Conservation (phyloP, 495 filamentous ascomycete genomes). For the Podospora bellae-mahoneyi region DNA sequence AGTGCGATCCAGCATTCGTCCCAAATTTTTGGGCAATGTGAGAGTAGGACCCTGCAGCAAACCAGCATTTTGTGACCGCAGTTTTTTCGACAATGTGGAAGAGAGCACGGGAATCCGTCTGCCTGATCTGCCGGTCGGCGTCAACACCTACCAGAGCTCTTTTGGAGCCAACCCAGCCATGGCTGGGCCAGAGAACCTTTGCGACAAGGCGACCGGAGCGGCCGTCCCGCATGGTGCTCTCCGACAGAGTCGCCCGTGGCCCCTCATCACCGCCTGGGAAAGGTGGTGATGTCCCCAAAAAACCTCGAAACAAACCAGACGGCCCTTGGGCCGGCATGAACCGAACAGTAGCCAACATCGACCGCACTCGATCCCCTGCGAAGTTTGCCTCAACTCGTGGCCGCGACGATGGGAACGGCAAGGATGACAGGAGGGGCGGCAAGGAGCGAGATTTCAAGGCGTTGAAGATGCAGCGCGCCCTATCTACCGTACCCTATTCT, state of each 20-base stretch:
- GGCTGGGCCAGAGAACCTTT: slow-evolving; percentile 35
- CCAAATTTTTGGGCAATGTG: slow-evolving; percentile 14
- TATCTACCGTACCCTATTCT: slow-evolving; percentile 71
- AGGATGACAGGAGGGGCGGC: slow-evolving; percentile 35
- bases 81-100: slow-evolving; percentile 31
- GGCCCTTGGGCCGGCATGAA: slow-evolving; percentile 82
- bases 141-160: slow-evolving; percentile 14
- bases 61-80: background rate
- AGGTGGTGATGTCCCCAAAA: slow-evolving; percentile 40
- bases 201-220: slow-evolving; percentile 36
- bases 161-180: slow-evolving; percentile 28
- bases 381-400: background rate
- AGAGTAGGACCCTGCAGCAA: background rate
- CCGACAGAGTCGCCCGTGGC: slow-evolving; percentile 61
- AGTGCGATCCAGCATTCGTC: background rate
- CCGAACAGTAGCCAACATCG: slow-evolving; percentile 61
- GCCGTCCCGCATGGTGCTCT: slow-evolving; percentile 76
- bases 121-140: slow-evolving; percentile 34
- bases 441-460: slow-evolving; percentile 59
- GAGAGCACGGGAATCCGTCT: slow-evolving; percentile 34
- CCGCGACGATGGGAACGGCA: slow-evolving; percentile 28
- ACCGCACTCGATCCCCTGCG: slow-evolving; percentile 29
- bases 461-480: slow-evolving; percentile 86
- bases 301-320: slow-evolving; percentile 36
- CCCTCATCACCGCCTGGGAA: slow-evolving; percentile 29